phyloP scores from a whole-genome alignment of 306 rosid species.

The Prunus mongolica region DNA sequence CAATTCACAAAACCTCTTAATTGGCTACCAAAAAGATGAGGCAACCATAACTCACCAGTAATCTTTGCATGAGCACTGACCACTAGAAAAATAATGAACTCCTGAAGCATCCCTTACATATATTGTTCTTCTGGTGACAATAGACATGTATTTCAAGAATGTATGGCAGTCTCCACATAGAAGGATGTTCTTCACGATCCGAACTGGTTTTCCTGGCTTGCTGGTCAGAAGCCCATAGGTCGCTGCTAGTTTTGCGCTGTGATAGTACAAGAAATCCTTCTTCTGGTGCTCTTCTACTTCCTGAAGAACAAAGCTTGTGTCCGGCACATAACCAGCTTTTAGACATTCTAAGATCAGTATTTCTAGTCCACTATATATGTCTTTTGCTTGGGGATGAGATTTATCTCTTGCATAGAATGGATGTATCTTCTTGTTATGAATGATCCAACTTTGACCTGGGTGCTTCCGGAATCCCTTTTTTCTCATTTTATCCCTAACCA shows the following conservation, averaged over 20 bases:
- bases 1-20: neutral
- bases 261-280: conserved; percentile 63
- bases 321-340: conserved; percentile 77
- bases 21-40: neutral
- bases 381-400: conserved; percentile 71
- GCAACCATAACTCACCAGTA: conserved; percentile 41
- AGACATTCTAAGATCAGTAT: conserved; percentile 74
- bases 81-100: conserved; percentile 71
- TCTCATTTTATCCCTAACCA: conserved; percentile 65
- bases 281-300: conserved; percentile 86
- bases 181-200: conserved; percentile 67
- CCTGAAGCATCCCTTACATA: conserved; percentile 75
- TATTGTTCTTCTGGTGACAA: conserved; percentile 57
- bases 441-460: conserved; percentile 80
- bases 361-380: conserved; percentile 71
- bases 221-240: conserved; percentile 64
- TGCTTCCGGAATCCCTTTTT: conserved; percentile 64
- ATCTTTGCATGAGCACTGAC: conserved; percentile 81
- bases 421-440: conserved; percentile 55
- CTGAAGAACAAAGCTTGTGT: conserved; percentile 73
- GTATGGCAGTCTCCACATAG: conserved; percentile 88
- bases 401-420: conserved; percentile 78
- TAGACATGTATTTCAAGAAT: conserved; percentile 70
- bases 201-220: conserved; percentile 60
- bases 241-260: conserved; percentile 70